These are phyloP conservation scores for Globomyces sp. DNA, from an alignment of 371 early-diverging fungal genomes.

Conservation along the genomic window DNA sequence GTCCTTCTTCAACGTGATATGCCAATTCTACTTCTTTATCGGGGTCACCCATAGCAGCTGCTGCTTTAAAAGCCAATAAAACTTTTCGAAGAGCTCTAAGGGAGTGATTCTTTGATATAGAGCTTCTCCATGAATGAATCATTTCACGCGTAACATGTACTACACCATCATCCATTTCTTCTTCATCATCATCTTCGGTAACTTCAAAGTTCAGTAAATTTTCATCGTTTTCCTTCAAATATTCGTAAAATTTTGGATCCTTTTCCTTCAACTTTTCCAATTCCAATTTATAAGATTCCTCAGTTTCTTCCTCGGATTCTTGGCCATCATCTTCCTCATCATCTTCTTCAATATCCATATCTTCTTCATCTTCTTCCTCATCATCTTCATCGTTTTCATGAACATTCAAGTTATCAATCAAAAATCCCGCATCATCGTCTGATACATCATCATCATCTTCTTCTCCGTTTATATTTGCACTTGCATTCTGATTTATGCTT, in stretches of 20 bases:
- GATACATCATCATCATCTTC: slow-evolving; percentile 31
- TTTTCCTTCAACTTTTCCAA: slow-evolving; percentile 73
- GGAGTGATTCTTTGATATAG: slow-evolving; percentile 56
- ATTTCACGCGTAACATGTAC: slow-evolving; percentile 63
- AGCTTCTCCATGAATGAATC: slow-evolving; percentile 69
- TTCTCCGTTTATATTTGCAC: slow-evolving; percentile 21
- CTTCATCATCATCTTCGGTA: slow-evolving; percentile 55
- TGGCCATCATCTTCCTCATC: slow-evolving; percentile 28
- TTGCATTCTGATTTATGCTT: slow-evolving; percentile 9
- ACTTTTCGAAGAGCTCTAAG: slow-evolving; percentile 63
- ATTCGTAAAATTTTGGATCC: slow-evolving; percentile 90
- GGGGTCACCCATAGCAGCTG: slow-evolving; percentile 70
- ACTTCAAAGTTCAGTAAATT: slow-evolving; percentile 73
- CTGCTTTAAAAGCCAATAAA: slow-evolving; percentile 79
- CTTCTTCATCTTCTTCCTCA: slow-evolving; percentile 33
- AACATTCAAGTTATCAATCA: slow-evolving; percentile 30
- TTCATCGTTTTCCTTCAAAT: slow-evolving; percentile 79
- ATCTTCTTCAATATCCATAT: slow-evolving; percentile 34
- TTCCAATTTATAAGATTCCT: slow-evolving; percentile 63
- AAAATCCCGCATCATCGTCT: slow-evolving; percentile 16
- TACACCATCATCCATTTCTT: slow-evolving; percentile 40
- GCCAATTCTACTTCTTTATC: slow-evolving; percentile 54
- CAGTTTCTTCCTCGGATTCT: slow-evolving; percentile 56
- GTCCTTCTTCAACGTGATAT: slow-evolving; percentile 70
- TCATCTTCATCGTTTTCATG: slow-evolving; percentile 33